Conservation (phyloP, 192 early-diverging fungal genomes). For the Powellomyces hirtus region DNA sequence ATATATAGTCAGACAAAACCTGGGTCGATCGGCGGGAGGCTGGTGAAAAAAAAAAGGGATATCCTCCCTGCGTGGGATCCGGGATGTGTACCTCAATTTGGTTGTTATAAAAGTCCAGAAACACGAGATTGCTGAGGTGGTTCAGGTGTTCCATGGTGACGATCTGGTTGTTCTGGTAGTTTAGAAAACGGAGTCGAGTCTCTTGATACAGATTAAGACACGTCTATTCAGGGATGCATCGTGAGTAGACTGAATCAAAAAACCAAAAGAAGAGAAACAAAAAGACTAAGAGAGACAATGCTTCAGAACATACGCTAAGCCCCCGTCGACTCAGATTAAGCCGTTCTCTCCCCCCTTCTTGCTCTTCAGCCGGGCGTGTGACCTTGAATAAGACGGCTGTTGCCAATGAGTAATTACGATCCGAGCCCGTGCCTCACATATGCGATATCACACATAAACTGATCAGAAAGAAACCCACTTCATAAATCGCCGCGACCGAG, state of each 20-base stretch:
- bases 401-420: neutral
- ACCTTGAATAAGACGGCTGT: neutral
- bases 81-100: conserved; percentile 37
- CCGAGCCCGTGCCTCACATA: neutral
- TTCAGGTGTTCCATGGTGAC: conserved; percentile 41
- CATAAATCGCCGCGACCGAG: conserved; percentile 5
- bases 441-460: neutral
- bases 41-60: too few relatives aligned
- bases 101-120: conserved; percentile 59
- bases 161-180: conserved; percentile 54
- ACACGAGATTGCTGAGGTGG: conserved; percentile 44
- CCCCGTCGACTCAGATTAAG: neutral
- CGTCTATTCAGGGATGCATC: neutral
- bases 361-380: neutral
- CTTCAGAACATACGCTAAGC: neutral
- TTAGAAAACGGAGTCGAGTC: conserved; percentile 42
- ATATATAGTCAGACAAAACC: too few relatives aligned
- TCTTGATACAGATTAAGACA: conserved; percentile 35
- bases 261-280: neutral
- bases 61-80: too few relatives aligned
- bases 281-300: neutral
- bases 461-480: neutral
- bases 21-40: too few relatives aligned
- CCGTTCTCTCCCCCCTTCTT: neutral
- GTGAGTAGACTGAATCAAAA: too few relatives aligned